Percentiles rank a stretch among this genome's conserved stretches.
Evolutionary conservation across 2,329 filamentous ascomycete species (phyloP).

Genomic region (Dactylonectria macrodidyma): DNA sequence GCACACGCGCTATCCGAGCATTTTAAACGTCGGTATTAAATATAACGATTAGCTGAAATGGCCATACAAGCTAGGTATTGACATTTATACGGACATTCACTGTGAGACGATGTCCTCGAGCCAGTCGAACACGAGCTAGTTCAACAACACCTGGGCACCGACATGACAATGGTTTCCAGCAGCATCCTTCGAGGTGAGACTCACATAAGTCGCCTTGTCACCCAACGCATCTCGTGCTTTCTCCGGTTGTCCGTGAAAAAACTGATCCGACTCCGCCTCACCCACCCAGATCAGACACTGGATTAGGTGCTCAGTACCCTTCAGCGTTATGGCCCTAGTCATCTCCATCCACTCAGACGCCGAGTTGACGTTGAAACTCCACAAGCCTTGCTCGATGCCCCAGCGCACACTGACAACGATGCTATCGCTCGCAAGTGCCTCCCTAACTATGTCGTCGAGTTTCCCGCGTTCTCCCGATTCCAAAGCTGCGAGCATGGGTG

Average conservation of each 20-base stretch:
- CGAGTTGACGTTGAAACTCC: slow-evolving; percentile 46
- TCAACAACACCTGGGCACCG: slow-evolving; percentile 37
- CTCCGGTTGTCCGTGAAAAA: slow-evolving; percentile 37
- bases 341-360: slow-evolving; percentile 40
- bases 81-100: not conserved
- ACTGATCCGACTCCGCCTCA: slow-evolving; percentile 40
- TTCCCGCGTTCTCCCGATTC: slow-evolving; percentile 31
- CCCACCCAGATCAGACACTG: slow-evolving; percentile 42
- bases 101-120: slow-evolving; percentile 20
- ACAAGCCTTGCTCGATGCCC: slow-evolving; percentile 46
- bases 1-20: no score
- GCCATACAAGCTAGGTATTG: no score
- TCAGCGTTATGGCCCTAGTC: slow-evolving; percentile 34
- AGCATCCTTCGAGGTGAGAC: slow-evolving; percentile 26
- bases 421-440: slow-evolving; percentile 11
- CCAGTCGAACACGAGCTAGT: slow-evolving; percentile 39
- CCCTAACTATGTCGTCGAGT: slow-evolving; percentile 35
- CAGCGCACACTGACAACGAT: slow-evolving; percentile 37
- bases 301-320: slow-evolving; percentile 36
- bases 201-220: slow-evolving; percentile 19
- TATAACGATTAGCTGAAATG: no score
- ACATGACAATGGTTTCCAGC: slow-evolving; percentile 37
- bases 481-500: slow-evolving; percentile 19
- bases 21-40: no score
- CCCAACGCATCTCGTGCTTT: slow-evolving; percentile 31